Evolutionary conservation across 2,329 filamentous ascomycete species (phyloP).

Genomic region (Xylariaceae sp.): DNA sequence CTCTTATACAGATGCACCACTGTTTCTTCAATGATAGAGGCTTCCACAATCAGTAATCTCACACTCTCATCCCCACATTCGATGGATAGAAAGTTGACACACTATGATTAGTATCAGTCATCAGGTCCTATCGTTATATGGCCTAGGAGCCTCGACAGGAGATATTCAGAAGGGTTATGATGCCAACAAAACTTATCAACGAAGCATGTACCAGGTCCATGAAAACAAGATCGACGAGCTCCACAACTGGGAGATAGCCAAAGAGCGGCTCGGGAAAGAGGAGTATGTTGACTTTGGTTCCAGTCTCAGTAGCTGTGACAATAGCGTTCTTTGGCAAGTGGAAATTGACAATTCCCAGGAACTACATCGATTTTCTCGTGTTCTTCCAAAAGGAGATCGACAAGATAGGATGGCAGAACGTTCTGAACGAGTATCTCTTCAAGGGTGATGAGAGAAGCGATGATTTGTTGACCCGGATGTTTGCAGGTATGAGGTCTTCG

Average conservation of each 20-base stretch:
- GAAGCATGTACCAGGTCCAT: slow-evolving; percentile 42
- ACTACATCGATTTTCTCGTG: slow-evolving; percentile 69
- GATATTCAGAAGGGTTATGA: slow-evolving; percentile 63
- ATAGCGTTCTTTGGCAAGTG: not conserved
- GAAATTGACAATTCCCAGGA: slow-evolving; percentile 15
- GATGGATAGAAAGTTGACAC: slow-evolving; percentile 7
- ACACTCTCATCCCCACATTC: not conserved
- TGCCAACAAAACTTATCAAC: slow-evolving; percentile 64
- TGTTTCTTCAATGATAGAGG: slow-evolving; percentile 73
- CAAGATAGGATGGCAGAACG: slow-evolving; percentile 54
- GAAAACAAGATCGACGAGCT: slow-evolving; percentile 52
- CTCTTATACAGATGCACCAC: slow-evolving; percentile 51
- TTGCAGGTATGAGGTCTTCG: slow-evolving; percentile 58
- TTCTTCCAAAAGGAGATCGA: slow-evolving; percentile 77
- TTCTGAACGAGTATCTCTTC: slow-evolving; percentile 67
- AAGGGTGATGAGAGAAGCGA: slow-evolving; percentile 60
- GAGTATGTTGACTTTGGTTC: slow-evolving; percentile 23
- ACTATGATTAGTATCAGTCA: slow-evolving; percentile 57
- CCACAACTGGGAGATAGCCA: slow-evolving; percentile 52
- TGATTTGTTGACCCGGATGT: slow-evolving; percentile 66
- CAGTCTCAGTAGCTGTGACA: too few relatives aligned
- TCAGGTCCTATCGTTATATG: slow-evolving; percentile 71
- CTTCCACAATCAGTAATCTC: slow-evolving; percentile 73
- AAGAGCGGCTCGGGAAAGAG: slow-evolving; percentile 57
- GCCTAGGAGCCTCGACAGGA: slow-evolving; percentile 61